phyloP scores from a whole-genome alignment of 768 basidiomycete species.

The Dentipellis sp. region DNA sequence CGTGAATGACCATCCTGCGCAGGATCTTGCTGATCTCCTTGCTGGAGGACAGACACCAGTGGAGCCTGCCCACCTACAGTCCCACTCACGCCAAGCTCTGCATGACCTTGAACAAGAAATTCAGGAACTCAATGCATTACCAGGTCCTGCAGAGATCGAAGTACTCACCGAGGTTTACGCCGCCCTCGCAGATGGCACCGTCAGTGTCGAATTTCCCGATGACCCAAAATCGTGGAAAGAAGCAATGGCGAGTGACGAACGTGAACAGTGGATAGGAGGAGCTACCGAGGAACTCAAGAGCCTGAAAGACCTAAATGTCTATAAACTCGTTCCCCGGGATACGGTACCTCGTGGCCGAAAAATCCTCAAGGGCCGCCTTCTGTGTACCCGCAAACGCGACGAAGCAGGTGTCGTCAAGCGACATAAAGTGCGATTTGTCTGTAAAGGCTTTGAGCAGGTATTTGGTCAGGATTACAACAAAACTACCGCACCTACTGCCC shows the following conservation, averaged over 20 bases:
- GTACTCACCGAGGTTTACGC: not conserved
- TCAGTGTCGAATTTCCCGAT: conserved; percentile 10
- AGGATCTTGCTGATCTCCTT: not conserved
- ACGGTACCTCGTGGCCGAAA: conserved; percentile 14
- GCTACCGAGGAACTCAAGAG: conserved; percentile 16
- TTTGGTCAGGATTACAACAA: conserved; percentile 32
- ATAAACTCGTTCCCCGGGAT: conserved; percentile 13
- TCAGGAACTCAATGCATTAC: not conserved
- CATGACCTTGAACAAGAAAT: not conserved
- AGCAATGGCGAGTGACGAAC: conserved; percentile 14
- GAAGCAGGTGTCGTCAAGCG: conserved; percentile 15
- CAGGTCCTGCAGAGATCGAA: not conserved
- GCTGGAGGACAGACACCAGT: not conserved
- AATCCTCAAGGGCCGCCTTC: conserved; percentile 18
- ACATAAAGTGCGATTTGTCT: conserved; percentile 31
- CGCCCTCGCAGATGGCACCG: not conserved
- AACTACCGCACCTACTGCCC: conserved; percentile 31
- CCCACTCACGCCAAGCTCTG: not conserved
- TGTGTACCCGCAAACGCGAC: conserved; percentile 22
- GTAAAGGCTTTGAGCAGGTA: conserved; percentile 32
- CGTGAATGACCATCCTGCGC: not conserved
- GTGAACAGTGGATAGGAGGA: conserved; percentile 16
- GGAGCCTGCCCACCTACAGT: not conserved
- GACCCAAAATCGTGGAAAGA: conserved; percentile 15
- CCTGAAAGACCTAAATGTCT: conserved; percentile 13